These are phyloP conservation scores for Lachnellula occidentalis DNA, from an alignment of 2,329 filamentous ascomycete genomes.

Conservation along the genomic window DNA sequence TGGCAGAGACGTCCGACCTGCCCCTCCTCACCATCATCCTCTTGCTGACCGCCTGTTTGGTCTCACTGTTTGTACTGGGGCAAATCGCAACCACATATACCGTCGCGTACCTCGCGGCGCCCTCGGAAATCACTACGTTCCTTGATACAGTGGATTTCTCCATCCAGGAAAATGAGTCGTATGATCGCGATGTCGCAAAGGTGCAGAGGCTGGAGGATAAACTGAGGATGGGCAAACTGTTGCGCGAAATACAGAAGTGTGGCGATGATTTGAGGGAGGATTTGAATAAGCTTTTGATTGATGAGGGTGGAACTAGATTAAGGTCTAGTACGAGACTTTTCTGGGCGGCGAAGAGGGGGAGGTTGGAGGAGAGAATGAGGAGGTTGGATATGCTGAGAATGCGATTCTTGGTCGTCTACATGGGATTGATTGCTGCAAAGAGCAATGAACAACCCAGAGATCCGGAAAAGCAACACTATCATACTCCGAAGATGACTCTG, in stretches of 20 bases:
- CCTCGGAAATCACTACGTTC: constrained; percentile 51
- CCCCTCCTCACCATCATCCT: constrained; percentile 42
- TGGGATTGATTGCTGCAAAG: constrained; percentile 50
- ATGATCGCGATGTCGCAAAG: constrained; percentile 53
- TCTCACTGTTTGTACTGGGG: constrained; percentile 49
- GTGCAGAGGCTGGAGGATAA: constrained; percentile 57
- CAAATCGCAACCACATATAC: constrained; percentile 49
- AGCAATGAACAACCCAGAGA: constrained; percentile 21
- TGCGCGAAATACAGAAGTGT: constrained; percentile 56
- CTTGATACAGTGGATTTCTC: constrained; percentile 55
- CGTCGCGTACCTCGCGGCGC: constrained; percentile 52
- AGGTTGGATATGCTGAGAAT: constrained; percentile 57
- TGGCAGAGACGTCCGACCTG: constrained; percentile 27
- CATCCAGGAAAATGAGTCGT: constrained; percentile 58
- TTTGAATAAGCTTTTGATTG: constrained; percentile 46
- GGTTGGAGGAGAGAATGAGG: constrained; percentile 52
- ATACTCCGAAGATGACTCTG: constrained; percentile 16
- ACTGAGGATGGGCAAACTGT: constrained; percentile 50
- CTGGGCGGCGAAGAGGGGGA: constrained; percentile 51
- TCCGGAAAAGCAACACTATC: constrained; percentile 21
- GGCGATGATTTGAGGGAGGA: constrained; percentile 58
- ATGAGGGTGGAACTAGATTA: constrained; percentile 41
- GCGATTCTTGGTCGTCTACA: constrained; percentile 59
- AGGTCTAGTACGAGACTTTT: constrained; percentile 46
- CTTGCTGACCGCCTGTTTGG: constrained; percentile 50